Percentiles rank a stretch among this genome's conserved stretches.
Evolutionary conservation across 1,139 yeast genomes (phyloP).

Genomic region (Magnusiomyces tetraspermus): DNA sequence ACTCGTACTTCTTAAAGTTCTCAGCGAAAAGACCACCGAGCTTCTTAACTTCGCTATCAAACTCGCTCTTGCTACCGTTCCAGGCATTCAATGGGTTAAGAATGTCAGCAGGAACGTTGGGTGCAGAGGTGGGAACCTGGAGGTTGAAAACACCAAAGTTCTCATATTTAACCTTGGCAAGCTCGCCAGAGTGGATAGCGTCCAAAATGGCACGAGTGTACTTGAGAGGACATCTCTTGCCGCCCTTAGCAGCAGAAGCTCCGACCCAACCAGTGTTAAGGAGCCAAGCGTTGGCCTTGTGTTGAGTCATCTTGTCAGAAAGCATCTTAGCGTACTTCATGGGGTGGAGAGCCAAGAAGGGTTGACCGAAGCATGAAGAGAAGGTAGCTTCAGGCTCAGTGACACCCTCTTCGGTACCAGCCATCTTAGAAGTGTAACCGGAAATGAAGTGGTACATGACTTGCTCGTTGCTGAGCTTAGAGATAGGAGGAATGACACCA

Average conservation of each 20-base stretch:
- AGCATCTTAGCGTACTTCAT: conserved; percentile 96
- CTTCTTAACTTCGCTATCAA: conserved; percentile 56
- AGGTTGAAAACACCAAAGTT: conserved; percentile 79
- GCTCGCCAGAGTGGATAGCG: conserved; percentile 87
- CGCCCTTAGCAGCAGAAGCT: conserved; percentile 83
- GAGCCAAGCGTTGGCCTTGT: conserved; percentile 91
- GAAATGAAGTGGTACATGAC: conserved; percentile 98
- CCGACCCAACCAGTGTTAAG: conserved; percentile 99
- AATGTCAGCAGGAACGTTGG: conserved; percentile 74
- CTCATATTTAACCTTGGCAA: conserved; percentile 73
- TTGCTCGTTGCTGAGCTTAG: conserved; percentile 86
- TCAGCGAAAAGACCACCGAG: conserved; percentile 74
- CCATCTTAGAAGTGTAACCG: conserved; percentile 99
- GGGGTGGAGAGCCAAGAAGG: conserved; percentile 96
- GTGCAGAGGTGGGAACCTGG: conserved; percentile 72
- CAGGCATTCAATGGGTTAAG: conserved; percentile 84
- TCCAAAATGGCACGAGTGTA: conserved; percentile 96
- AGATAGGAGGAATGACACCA: conserved; percentile 96
- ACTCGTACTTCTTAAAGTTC: conserved; percentile 78
- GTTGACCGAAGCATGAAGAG: conserved; percentile 99
- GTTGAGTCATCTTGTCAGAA: conserved; percentile 82
- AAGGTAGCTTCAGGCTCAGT: conserved; percentile 98
- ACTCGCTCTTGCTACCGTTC: conserved; percentile 63
- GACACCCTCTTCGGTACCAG: conserved; percentile 98
- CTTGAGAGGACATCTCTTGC: conserved; percentile 95